Conservation (phyloP, 2,329 filamentous ascomycete genomes). For the Penicillium oxalicum region DNA sequence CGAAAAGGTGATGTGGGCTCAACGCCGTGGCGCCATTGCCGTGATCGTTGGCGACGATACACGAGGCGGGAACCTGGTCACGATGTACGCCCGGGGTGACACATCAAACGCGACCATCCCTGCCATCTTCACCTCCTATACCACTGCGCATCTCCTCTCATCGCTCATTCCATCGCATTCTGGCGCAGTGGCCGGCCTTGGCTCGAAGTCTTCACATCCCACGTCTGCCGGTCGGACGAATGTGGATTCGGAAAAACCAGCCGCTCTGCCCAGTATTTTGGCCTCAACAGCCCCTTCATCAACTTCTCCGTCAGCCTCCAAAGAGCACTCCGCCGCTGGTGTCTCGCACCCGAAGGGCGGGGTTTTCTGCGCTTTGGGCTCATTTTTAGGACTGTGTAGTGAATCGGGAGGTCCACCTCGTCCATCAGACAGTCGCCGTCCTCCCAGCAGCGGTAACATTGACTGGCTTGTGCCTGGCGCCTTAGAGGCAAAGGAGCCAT, state of each 20-base stretch:
- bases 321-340: conserved; percentile 11
- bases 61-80: conserved; percentile 79
- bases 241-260: conserved; percentile 15
- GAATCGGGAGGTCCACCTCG: conserved; percentile 19
- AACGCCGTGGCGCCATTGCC: conserved; percentile 79
- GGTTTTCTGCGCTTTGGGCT: conserved; percentile 43
- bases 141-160: conserved; percentile 86
- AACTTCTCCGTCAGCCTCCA: conserved; percentile 18
- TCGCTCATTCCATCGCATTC: conserved; percentile 71
- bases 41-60: conserved; percentile 93
- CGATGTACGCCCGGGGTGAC: conserved; percentile 97
- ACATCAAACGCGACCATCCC: conserved; percentile 93
- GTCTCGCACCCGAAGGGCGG: conserved; percentile 22
- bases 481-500: conserved; percentile 50
- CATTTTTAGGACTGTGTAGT: conserved; percentile 38
- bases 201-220: conserved; percentile 48
- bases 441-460: conserved; percentile 66
- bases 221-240: conserved; percentile 20
- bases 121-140: conserved; percentile 89
- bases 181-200: conserved; percentile 56
- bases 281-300: conserved; percentile 30
- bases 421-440: conserved; percentile 53
- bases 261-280: conserved; percentile 25
- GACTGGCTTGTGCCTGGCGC: conserved; percentile 68
- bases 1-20: conserved; percentile 96